Percentiles rank a stretch among this genome's conserved stretches.
phyloP scores from a whole-genome alignment of 2,329 filamentous ascomycete species.

The Phialophora expanda region DNA sequence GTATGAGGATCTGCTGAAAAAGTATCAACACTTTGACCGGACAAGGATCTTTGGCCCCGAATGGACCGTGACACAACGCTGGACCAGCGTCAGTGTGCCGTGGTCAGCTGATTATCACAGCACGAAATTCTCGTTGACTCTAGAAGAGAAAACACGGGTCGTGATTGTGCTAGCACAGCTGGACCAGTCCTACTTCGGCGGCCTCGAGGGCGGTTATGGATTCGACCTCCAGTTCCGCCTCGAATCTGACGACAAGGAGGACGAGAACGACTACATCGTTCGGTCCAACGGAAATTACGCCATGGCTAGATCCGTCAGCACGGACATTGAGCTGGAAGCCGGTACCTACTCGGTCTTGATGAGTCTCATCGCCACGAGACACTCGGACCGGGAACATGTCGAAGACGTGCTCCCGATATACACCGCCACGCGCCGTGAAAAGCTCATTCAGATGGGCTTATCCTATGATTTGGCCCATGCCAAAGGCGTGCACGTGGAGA shows the following conservation, averaged over 20 bases:
- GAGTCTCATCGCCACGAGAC: conserved; percentile 72
- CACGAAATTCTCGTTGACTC: conserved; percentile 63
- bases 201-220: conserved; percentile 62
- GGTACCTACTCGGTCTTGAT: conserved; percentile 77
- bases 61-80: conserved; percentile 66
- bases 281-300: conserved; percentile 61
- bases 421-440: conserved; percentile 69
- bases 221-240: conserved; percentile 65
- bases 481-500: conserved; percentile 48
- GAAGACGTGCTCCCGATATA: conserved; percentile 67
- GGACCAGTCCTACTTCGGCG: conserved; percentile 65
- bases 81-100: conserved; percentile 64
- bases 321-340: conserved; percentile 74
- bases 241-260: conserved; percentile 57
- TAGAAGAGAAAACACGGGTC: conserved; percentile 58
- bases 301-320: conserved; percentile 76
- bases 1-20: conserved; percentile 62
- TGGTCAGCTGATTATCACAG: conserved; percentile 65
- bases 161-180: conserved; percentile 66
- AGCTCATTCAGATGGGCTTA: conserved; percentile 62
- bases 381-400: conserved; percentile 51
- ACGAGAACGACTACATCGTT: conserved; percentile 64
- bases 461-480: conserved; percentile 55
- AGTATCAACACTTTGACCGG: conserved; percentile 65
- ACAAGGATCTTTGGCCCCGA: conserved; percentile 65